Base-by-base conservation (phyloP, 2,329 filamentous ascomycete genomes). In the Blastomyces emzantsi region DNA sequence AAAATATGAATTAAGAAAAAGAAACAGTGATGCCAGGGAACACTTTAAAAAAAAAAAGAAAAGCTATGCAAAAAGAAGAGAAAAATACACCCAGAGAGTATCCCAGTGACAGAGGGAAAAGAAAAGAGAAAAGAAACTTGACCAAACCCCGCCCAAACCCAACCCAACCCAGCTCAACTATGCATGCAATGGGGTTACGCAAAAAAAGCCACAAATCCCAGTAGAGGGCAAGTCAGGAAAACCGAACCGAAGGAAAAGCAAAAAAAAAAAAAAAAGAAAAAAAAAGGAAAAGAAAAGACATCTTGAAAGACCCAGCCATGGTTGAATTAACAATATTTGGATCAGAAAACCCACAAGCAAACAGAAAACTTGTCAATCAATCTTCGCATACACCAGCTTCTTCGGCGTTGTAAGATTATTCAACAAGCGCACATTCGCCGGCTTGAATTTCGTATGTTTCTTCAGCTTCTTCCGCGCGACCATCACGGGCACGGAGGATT, bases 401-500 rank as follows among this genome's bases (percentile, higher is more conserved):
- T 86, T 83, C 13, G 89, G 88, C 65, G 87, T 89, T 67, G 83
- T 85, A 63, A 96, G 81, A 69, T 95, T 93, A 76, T 96, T 96
- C 66, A 90, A 87, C 67, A 94, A 85, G 64, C 86, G 86, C 65
- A 90, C 79, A 54, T 86, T 85, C 22, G 85, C 83, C 65, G 85
- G 85, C 76, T 88, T 89, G 74, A 89, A 89, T 74, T 93, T 92
- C 74, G 85, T 87, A 77, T 95, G 90, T 76, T 96, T 96, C 59
- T 90, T 83, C 54, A 97, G 81, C 64, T 90, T 88, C 80, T 96
- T 97, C 64, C 94, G 83, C 8, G 94, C 94, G 45, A 97, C 94
- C 94, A 99, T 99, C 65, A 99, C 94, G 0, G 94, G 94, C 19
- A 96, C 92, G 2, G 90, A 96, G 67, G 91, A 96, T 79, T 97